Evolutionary conservation across 1,139 yeast genomes (phyloP).

Genomic region (Sugiyamaella paludigena): DNA sequence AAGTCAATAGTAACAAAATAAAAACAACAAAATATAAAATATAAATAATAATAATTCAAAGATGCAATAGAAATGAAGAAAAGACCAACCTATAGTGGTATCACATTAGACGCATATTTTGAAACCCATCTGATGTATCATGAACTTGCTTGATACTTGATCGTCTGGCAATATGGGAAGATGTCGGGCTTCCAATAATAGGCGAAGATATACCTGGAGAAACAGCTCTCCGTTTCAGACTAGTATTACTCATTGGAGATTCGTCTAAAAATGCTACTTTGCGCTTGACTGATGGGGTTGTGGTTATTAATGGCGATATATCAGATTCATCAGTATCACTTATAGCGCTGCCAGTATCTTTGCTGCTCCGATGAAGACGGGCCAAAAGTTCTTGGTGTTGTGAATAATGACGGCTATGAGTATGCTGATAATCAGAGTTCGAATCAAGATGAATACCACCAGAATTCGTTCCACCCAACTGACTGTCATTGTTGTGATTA

Average conservation of each 20-base stretch:
- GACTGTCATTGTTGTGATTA: no score
- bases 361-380: neutral
- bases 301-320: conserved; percentile 12
- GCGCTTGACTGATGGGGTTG: conserved; percentile 23
- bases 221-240: conserved; percentile 34
- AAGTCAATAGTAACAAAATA: no score
- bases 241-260: conserved; percentile 20
- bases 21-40: no score
- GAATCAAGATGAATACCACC: no score
- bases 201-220: conserved; percentile 28
- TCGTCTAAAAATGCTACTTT: conserved; percentile 28
- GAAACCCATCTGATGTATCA: conserved; percentile 32
- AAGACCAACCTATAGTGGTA: neutral
- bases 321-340: conserved; percentile 28
- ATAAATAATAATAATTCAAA: neutral
- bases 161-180: conserved; percentile 26
- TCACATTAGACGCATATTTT: conserved; percentile 27
- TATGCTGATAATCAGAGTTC: neutral
- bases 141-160: conserved; percentile 33
- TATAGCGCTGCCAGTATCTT: conserved; percentile 11
- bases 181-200: conserved; percentile 24
- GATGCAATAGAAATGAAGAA: conserved; percentile 1
- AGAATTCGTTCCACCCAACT: no score
- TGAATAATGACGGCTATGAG: neutral
- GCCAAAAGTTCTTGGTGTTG: conserved; percentile 8